phyloP scores from a whole-genome alignment of 805 yeast species.

The Metschnikowia drakensbergensis region DNA sequence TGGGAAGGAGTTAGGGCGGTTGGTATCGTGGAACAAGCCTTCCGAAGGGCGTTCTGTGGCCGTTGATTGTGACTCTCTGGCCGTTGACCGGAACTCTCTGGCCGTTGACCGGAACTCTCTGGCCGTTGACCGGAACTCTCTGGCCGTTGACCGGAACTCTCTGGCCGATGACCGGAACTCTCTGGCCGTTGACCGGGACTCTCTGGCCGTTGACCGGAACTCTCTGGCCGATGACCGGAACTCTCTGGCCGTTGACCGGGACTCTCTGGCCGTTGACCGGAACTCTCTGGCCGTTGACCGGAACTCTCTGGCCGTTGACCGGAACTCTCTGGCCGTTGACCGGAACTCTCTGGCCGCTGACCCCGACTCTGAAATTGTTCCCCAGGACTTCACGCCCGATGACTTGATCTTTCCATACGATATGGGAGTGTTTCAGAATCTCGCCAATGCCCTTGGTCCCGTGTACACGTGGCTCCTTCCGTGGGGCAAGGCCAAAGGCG shows the following conservation, averaged over 20 bases:
- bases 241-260: background rate
- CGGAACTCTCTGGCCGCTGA: background rate
- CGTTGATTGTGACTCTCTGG: too few relatives aligned
- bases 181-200: background rate
- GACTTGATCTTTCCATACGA: slow-evolving; percentile 85
- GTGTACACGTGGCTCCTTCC: slow-evolving; percentile 66
- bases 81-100: too few relatives aligned
- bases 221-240: slow-evolving; percentile 1
- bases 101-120: too few relatives aligned
- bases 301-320: background rate
- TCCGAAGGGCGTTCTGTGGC: background rate
- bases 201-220: background rate
- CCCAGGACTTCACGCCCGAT: slow-evolving; percentile 47
- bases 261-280: too few relatives aligned
- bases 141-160: too few relatives aligned
- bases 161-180: too few relatives aligned
- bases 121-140: too few relatives aligned
- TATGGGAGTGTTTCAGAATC: slow-evolving; percentile 54
- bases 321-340: background rate
- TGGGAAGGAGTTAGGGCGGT: slow-evolving; percentile 38
- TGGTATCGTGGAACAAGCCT: slow-evolving; percentile 44
- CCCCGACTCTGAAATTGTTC: slow-evolving; percentile 20
- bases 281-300: too few relatives aligned
- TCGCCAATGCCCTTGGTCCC: slow-evolving; percentile 56
- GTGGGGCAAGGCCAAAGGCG: slow-evolving; percentile 57